Evolutionary conservation across 495 filamentous ascomycete species (phyloP).

Genomic region (Schizothecium vesticola): DNA sequence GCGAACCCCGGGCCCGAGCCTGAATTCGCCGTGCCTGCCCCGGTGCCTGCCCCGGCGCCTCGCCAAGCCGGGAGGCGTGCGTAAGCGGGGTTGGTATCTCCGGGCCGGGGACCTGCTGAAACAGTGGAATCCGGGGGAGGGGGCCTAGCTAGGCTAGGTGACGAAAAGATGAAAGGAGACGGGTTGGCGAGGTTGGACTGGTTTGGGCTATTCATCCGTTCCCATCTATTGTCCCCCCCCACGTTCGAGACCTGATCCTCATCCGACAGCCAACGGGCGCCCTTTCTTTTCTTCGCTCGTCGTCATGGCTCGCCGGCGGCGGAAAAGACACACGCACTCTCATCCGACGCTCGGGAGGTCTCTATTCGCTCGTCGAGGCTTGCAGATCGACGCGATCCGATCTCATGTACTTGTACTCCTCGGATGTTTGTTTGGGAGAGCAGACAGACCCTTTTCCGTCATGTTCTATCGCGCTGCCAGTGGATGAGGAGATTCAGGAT

Average conservation of each 20-base stretch:
- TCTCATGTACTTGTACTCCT: neutral
- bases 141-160: too few relatives aligned
- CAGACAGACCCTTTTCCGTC: neutral
- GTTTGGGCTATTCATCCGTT: neutral
- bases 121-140: neutral
- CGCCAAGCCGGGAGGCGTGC: neutral
- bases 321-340: neutral
- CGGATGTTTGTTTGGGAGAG: neutral
- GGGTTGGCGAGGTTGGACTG: too few relatives aligned
- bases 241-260: neutral
- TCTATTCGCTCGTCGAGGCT: neutral
- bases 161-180: too few relatives aligned
- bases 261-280: neutral
- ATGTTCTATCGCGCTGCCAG: neutral
- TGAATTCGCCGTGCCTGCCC: neutral
- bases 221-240: too few relatives aligned
- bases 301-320: neutral
- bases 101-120: neutral
- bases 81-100: neutral
- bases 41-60: neutral
- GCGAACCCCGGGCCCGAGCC: neutral
- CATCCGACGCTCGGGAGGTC: neutral
- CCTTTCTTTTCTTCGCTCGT: neutral
- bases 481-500: neutral
- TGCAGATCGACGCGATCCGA: neutral